A percentile compares a stretch with the other conserved stretches of the same genome.
phyloP scores from a whole-genome alignment of 345 rosid genomes.

The Corchorus capsularis region DNA sequence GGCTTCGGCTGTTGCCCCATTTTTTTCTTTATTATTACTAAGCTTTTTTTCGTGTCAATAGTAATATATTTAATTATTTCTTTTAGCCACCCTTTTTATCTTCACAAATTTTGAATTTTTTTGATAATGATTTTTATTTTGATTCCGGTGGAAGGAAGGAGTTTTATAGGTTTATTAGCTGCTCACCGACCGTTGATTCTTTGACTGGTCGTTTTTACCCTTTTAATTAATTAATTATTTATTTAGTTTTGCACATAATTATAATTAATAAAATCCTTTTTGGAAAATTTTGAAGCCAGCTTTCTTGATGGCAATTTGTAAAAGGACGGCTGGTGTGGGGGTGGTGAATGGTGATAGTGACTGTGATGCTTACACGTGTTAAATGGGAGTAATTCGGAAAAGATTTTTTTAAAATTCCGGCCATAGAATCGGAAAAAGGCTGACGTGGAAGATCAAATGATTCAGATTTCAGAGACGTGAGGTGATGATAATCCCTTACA shows the following conservation, averaged over 20 bases:
- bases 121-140: not conserved
- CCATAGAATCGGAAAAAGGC: not conserved
- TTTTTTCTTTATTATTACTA: not conserved
- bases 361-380: slow-evolving; percentile 27
- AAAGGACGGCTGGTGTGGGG: slow-evolving; percentile 22
- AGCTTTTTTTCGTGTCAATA: not conserved
- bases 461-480: not conserved
- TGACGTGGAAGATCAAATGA: not conserved
- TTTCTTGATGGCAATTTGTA: slow-evolving; percentile 16
- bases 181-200: slow-evolving; percentile 36
- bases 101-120: not conserved
- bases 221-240: not conserved
- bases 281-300: slow-evolving; percentile 5
- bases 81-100: not conserved
- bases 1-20: not conserved
- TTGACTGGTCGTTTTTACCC: slow-evolving; percentile 2
- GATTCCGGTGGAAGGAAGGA: not conserved
- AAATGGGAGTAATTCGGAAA: not conserved
- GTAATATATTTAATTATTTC: not conserved
- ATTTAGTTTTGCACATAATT: too few species aligned
- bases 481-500: not conserved
- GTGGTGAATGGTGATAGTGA: not conserved
- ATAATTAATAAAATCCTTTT: not conserved
- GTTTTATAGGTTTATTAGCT: slow-evolving; percentile 17
- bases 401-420: not conserved